Percentiles rank a stretch among this genome's conserved stretches.
phyloP scores from a whole-genome alignment of 371 early-diverging fungal species.

The Apophysomyces ossiformis region DNA sequence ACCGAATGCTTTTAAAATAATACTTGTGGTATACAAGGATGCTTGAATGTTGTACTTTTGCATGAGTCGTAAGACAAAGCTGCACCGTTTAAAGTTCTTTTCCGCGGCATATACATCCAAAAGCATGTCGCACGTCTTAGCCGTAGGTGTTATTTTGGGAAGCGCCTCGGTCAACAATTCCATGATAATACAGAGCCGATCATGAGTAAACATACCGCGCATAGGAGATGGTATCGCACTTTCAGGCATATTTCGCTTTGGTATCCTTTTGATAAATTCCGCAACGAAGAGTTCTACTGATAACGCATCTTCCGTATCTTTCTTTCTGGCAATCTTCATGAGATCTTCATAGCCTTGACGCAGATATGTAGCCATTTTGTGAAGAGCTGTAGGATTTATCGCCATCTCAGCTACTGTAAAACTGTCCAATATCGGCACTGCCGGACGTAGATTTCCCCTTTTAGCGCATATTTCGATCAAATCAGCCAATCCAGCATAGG shows the following conservation, averaged over 20 bases:
- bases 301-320: not conserved
- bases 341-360: not conserved
- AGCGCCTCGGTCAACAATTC: slow-evolving; percentile 9
- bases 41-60: slow-evolving; percentile 18
- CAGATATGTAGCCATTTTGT: not conserved
- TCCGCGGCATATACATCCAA: slow-evolving; percentile 16
- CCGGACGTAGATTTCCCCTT: not conserved
- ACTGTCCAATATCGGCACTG: not conserved
- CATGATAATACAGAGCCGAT: slow-evolving; percentile 7
- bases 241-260: not conserved
- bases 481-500: not conserved
- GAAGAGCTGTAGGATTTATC: not conserved
- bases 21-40: slow-evolving; percentile 11
- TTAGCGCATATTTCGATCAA: not conserved
- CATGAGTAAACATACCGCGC: slow-evolving; percentile 15
- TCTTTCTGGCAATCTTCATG: not conserved
- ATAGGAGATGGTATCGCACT: not conserved
- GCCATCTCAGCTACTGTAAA: not conserved
- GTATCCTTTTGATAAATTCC: slow-evolving; percentile 12
- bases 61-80: slow-evolving; percentile 9
- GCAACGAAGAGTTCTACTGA: slow-evolving; percentile 14
- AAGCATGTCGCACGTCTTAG: slow-evolving; percentile 13
- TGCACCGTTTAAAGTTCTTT: not conserved
- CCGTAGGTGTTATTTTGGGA: slow-evolving; percentile 8
- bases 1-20: not conserved